Evolutionary conservation across 352 stramenopile genomes (phyloP).

Genomic region (Pythium monospermum): DNA sequence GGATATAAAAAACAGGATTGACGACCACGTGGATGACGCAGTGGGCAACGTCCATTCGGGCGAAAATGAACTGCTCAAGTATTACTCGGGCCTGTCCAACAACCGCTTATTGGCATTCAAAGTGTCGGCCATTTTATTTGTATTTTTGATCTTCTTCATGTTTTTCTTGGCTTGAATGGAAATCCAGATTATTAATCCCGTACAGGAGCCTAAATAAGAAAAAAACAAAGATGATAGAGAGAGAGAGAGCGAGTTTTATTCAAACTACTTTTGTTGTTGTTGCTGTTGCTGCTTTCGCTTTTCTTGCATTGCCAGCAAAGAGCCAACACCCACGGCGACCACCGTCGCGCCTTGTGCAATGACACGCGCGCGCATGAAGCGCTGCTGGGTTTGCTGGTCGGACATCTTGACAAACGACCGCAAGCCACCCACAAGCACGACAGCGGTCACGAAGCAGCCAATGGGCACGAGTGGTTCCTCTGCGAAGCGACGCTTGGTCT

Average conservation of each 20-base stretch:
- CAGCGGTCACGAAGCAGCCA: constrained; percentile 55
- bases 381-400: constrained; percentile 70
- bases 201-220: too few species aligned
- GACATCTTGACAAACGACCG: constrained; percentile 59
- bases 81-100: constrained; percentile 81
- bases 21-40: constrained; percentile 81
- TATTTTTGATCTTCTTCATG: constrained; percentile 88
- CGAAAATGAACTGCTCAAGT: constrained; percentile 82
- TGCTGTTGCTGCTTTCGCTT: constrained; percentile 24
- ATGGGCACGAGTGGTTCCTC: constrained; percentile 79
- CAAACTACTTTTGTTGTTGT: neutral
- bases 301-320: constrained; percentile 54
- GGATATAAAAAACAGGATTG: constrained; percentile 70
- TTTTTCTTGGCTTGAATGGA: constrained; percentile 86
- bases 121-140: constrained; percentile 81
- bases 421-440: constrained; percentile 55
- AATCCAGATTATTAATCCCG: too few species aligned
- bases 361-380: constrained; percentile 75
- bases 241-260: constrained; percentile 4
- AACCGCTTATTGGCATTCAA: constrained; percentile 85
- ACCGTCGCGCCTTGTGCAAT: constrained; percentile 70
- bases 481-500: constrained; percentile 68
- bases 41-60: constrained; percentile 68
- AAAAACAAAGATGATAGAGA: neutral
- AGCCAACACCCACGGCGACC: constrained; percentile 57